Evolutionary conservation across 73 alveolate genomes (phyloP).

Genomic region (Symbiodinium natans): DNA sequence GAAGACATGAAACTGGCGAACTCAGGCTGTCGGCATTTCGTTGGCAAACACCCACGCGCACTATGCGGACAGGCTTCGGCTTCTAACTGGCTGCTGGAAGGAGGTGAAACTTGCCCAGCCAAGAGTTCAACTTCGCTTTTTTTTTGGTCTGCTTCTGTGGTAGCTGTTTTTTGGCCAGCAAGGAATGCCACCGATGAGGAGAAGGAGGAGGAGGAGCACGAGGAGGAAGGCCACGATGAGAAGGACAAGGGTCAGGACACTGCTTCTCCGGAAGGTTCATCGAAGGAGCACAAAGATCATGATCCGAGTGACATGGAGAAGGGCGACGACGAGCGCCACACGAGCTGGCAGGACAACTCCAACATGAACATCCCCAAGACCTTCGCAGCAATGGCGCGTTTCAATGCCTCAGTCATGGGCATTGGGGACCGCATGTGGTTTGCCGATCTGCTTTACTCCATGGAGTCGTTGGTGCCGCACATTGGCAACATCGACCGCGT

Average conservation of each 20-base stretch:
- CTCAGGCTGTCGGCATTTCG: background rate
- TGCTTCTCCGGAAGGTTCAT: background rate
- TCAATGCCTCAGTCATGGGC: slow-evolving; percentile 14
- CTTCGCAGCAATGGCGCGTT: background rate
- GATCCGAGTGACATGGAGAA: background rate
- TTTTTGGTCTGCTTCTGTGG: too few species aligned
- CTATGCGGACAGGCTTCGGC: background rate
- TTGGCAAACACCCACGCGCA: background rate
- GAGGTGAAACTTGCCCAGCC: too few species aligned
- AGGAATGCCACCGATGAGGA: too few species aligned
- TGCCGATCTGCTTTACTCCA: background rate
- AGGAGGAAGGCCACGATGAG: background rate
- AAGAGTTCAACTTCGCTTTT: too few species aligned
- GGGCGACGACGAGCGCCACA: background rate
- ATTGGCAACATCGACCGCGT: background rate
- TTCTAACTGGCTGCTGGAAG: background rate
- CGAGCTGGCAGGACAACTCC: background rate
- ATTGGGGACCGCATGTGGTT: background rate
- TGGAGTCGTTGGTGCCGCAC: slow-evolving; percentile 1
- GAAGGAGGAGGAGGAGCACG: background rate
- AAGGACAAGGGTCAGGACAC: background rate
- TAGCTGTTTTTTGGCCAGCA: too few species aligned
- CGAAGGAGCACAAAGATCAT: background rate
- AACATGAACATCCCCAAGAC: slow-evolving; percentile 2
- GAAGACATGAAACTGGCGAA: too few species aligned